phyloP scores from a whole-genome alignment of 495 filamentous ascomycete species.

The Trichoderma asperelloides region DNA sequence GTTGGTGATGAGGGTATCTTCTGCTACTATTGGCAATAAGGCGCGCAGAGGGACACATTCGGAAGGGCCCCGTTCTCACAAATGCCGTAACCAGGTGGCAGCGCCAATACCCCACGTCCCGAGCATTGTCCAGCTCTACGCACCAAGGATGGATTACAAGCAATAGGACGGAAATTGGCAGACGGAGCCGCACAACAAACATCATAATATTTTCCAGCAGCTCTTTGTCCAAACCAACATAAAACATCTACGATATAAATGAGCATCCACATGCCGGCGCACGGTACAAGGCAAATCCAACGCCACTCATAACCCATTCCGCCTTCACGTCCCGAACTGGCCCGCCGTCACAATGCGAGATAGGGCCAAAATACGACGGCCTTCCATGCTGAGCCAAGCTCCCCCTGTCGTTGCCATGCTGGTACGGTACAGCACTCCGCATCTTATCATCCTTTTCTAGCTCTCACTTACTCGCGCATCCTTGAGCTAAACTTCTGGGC shows the following conservation, averaged over 20 bases:
- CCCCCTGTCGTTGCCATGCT: neutral
- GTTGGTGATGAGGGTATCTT: neutral
- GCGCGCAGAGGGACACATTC: neutral
- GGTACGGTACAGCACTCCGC: neutral
- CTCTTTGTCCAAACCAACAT: too few relatives aligned
- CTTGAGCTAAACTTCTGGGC: neutral
- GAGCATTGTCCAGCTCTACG: neutral
- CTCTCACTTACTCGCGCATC: slow-evolving; percentile 1
- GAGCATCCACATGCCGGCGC: too few relatives aligned
- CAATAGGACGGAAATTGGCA: neutral
- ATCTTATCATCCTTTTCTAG: neutral
- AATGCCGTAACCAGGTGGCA: neutral
- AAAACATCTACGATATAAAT: too few relatives aligned
- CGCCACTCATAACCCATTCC: neutral
- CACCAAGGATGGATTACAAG: neutral
- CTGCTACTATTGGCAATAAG: neutral
- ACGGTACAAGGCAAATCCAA: too few relatives aligned
- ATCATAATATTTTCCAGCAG: too few relatives aligned
- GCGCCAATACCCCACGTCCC: neutral
- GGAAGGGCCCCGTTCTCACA: neutral
- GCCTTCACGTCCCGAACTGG: neutral
- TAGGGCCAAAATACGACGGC: neutral
- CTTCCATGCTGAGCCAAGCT: neutral
- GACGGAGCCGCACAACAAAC: too few relatives aligned
- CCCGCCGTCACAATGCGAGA: neutral